phyloP scores from a whole-genome alignment of 495 filamentous ascomycete genomes.

The Staphylotrichum longicolle region DNA sequence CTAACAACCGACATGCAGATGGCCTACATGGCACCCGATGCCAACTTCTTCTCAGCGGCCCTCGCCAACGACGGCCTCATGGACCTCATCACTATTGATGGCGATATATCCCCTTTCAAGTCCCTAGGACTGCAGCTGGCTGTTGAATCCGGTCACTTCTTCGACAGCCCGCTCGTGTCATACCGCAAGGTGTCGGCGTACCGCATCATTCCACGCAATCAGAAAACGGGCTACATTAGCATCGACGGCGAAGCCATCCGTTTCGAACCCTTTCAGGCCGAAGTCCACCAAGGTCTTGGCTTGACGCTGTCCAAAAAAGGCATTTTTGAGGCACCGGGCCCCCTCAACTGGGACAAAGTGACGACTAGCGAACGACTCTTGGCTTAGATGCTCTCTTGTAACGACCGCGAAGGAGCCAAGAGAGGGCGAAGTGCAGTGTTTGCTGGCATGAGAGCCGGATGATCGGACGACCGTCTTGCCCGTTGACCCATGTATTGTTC shows the following conservation, averaged over 20 bases:
- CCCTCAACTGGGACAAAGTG: slow-evolving; percentile 47
- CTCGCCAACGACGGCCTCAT: slow-evolving; percentile 81
- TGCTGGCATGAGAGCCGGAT: background rate
- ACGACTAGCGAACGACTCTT: slow-evolving; percentile 29
- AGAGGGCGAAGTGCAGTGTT: background rate
- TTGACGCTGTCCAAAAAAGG: slow-evolving; percentile 72
- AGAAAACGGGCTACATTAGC: slow-evolving; percentile 73
- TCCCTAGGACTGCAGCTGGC: slow-evolving; percentile 65
- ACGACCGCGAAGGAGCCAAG: background rate
- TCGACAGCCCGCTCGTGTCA: slow-evolving; percentile 70
- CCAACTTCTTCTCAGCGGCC: slow-evolving; percentile 84
- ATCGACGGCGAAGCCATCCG: slow-evolving; percentile 88
- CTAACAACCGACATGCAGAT: slow-evolving; percentile 48
- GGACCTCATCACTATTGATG: slow-evolving; percentile 79
- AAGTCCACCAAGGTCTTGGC: slow-evolving; percentile 82
- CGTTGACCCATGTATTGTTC: too few species aligned
- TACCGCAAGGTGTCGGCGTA: slow-evolving; percentile 83
- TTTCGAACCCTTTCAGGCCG: slow-evolving; percentile 85
- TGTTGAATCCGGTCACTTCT: slow-evolving; percentile 69
- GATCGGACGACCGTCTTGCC: background rate
- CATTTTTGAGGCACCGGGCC: slow-evolving; percentile 69
- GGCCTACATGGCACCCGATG: slow-evolving; percentile 83
- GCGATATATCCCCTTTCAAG: slow-evolving; percentile 62
- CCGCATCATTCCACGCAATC: slow-evolving; percentile 70
- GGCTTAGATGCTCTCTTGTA: slow-evolving; percentile 17